Base-by-base conservation (phyloP, 441 rosid species). In the Brassica balearica region DNA sequence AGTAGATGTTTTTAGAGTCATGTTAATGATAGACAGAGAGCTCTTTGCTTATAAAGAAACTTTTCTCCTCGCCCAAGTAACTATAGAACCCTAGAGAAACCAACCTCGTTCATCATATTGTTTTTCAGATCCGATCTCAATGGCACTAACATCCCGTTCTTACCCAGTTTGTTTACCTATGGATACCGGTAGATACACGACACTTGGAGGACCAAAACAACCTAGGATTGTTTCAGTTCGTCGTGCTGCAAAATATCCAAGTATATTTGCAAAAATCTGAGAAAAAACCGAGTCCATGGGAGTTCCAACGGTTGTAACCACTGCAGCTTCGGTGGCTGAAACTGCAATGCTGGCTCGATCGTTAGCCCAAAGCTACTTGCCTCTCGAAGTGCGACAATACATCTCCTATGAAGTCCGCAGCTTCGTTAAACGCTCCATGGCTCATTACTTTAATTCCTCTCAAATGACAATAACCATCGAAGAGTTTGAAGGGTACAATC, bases 321-420 rank as follows among this genome's bases (percentile, higher is more conserved):
- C 91, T 0, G 93, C 87, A 0, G 87, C 92, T 51, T 89, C 95
- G 0, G 77, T 84, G 38, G 91, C 92, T 0, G 86, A 84, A 14
- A 75, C 89, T 3, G 69, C 80, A 23, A 84, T 88, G 91, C 71
- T 90, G 7, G 87, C 85, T 72, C 82, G 89, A 11, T 82, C 93
- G 12, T 25, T 92, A 9, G 78, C 82, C 72, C 78, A 74, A 51
- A 84, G 85, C 6, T 60, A 87, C 17, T 2, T 90, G 9, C 93
- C 97, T 9, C 3, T 66, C 22, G 89, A 89, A 34, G 29, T 88
- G 80, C 84, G 68, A 6, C 9, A 76, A 12, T 76, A 76, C 68
- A 17, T 87, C 34, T 69, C 75, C 65, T 46, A 38, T 27, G 67
- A 64, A 4, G 19, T 64, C 48, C 48, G 68, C 46, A 8, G 73